These are phyloP conservation scores for Pythium brassicae DNA, from an alignment of 352 stramenopile species.

Conservation along the genomic window DNA sequence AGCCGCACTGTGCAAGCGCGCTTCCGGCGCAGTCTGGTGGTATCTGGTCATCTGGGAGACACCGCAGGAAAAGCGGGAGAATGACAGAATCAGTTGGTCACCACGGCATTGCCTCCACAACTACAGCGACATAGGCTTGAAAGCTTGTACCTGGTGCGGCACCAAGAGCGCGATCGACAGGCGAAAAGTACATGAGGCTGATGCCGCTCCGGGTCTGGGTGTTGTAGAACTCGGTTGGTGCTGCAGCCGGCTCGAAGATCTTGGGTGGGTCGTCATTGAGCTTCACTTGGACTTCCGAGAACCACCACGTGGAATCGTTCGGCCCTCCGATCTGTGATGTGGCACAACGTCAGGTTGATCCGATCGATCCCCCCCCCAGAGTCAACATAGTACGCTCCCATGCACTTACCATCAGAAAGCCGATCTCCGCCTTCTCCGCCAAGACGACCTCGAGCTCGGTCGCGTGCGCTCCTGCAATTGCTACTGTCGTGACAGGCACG, in stretches of 20 bases:
- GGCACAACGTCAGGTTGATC: neutral
- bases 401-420: slow-evolving; percentile 9
- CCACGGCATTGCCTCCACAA: neutral
- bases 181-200: slow-evolving; percentile 19
- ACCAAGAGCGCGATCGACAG: slow-evolving; percentile 5
- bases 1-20: slow-evolving; percentile 25
- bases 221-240: slow-evolving; percentile 11
- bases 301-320: slow-evolving; percentile 10
- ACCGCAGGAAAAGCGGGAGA: neutral
- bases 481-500: slow-evolving; percentile 7
- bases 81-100: neutral
- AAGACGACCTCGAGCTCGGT: slow-evolving; percentile 6
- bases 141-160: slow-evolving; percentile 1
- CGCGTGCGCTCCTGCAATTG: neutral
- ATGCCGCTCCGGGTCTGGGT: slow-evolving; percentile 11
- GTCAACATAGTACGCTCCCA: neutral
- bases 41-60: neutral
- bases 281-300: slow-evolving; percentile 29
- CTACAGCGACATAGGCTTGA: neutral
- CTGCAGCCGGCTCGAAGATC: slow-evolving; percentile 13
- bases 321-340: slow-evolving; percentile 16
- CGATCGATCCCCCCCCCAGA: neutral
- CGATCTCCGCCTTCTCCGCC: neutral
- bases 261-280: slow-evolving; percentile 20
- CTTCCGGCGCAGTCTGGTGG: slow-evolving; percentile 18